Conservation (phyloP, 176 grass and related monocot species). For the Leersia perrieri region DNA sequence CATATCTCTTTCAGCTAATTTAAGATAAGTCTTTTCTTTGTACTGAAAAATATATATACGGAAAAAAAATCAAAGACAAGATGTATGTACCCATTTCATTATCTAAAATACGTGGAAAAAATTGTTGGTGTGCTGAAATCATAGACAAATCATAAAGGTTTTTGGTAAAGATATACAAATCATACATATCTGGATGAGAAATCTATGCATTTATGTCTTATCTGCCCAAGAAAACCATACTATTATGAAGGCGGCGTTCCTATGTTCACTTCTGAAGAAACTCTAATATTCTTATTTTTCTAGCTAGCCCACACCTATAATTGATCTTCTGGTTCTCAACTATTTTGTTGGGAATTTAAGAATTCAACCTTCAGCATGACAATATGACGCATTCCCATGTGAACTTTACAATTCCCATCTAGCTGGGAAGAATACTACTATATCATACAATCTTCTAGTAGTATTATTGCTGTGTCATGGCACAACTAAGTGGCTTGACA, state of each 20-base stretch:
- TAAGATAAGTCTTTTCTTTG: slow-evolving; percentile 14
- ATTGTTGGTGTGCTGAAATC: slow-evolving; percentile 11
- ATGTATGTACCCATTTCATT: neutral
- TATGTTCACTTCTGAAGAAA: neutral
- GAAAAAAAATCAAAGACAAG: neutral
- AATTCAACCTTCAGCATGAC: slow-evolving; percentile 13
- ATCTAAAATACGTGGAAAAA: neutral
- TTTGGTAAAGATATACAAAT: neutral
- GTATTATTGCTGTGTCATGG: neutral
- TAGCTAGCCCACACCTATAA: neutral
- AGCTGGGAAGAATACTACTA: neutral
- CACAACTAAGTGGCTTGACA: slow-evolving; percentile 33
- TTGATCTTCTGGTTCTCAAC: neutral
- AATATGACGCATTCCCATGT: slow-evolving; percentile 26
- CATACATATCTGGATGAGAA: neutral
- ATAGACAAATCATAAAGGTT: neutral
- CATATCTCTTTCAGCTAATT: slow-evolving; percentile 38
- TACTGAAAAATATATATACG: neutral
- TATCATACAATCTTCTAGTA: neutral
- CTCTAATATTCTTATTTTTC: neutral
- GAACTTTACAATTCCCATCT: slow-evolving; percentile 17
- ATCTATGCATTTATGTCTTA: neutral
- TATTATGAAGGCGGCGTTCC: neutral
- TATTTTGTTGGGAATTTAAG: neutral
- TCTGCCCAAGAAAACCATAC: neutral